Evolutionary conservation across 179 eudicot genomes (phyloP), one percentile per base, ranked within the genome.

Genomic region (Gypsophila paniculata): DNA sequence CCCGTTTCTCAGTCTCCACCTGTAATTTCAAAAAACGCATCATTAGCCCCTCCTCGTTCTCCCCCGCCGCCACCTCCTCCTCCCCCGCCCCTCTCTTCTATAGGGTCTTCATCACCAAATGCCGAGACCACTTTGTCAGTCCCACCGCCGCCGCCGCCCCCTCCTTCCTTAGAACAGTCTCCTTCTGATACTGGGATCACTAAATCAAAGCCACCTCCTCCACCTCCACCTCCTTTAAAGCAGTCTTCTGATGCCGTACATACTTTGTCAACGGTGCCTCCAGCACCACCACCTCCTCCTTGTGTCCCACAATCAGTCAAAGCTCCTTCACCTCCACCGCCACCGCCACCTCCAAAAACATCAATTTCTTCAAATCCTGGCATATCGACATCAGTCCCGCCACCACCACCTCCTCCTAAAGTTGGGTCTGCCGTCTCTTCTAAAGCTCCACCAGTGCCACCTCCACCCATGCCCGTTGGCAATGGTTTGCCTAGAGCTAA

Each of bases 381-480:
- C n/a, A n/a, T n/a, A n/a, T n/a, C n/a, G n/a, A n/a, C 68, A 76
- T 29, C 75, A 53, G 0, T 67, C 78, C 75, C 76, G 9, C 71
- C 79, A 10, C 84, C 88, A 11, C 84, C 84, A 32, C 87, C 86
- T 4, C 85, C 81, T 49, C 85, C 87, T 65, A 65, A 49, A 54
- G 15, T n/a, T n/a, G n/a, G n/a, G n/a, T n/a, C n/a, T n/a, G n/a
- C n/a, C 44, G 60, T 42, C 77, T 68, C 82, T 63, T 46, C 78
- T 12, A 76, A 68, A 74, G 87, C 78, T 65, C 83, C 82, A 2
- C 82, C 74, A 52, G 87, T 64, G 68, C 90, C 90, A 32, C 85
- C 90, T 32, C 75, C 89, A 11, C 88, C 90, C 32, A 83, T 83
- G 70, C 87, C 89, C 63, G 65, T 64, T 68, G 72, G 63, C 22